phyloP scores from a whole-genome alignment of 768 basidiomycete species.

The Austroboletus eburneus region DNA sequence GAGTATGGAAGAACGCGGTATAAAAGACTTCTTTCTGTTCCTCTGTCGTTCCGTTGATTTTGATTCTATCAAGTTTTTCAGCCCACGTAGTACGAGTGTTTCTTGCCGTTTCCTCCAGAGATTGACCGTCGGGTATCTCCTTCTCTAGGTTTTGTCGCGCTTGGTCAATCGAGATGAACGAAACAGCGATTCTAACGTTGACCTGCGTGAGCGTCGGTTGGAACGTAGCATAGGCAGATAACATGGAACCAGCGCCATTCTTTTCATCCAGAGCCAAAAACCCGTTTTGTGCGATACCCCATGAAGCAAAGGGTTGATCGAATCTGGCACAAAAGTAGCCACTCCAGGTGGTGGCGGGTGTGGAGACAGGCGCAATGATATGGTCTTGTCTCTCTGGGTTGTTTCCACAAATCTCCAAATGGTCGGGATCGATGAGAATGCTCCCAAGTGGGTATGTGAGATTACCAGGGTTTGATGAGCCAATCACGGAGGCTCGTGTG shows the following conservation, averaged over 20 bases:
- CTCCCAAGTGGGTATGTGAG: constrained; percentile 52
- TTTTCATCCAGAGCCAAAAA: constrained; percentile 29
- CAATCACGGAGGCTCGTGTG: constrained; percentile 57
- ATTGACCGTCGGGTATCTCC: constrained; percentile 43
- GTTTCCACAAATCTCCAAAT: constrained; percentile 54
- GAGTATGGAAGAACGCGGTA: constrained; percentile 59
- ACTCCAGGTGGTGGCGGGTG: constrained; percentile 34
- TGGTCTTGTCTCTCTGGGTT: constrained; percentile 69
- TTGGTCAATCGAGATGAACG: constrained; percentile 70
- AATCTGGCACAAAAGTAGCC: constrained; percentile 59
- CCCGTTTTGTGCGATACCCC: constrained; percentile 49
- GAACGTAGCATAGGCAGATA: constrained; percentile 53
- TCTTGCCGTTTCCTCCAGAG: constrained; percentile 50
- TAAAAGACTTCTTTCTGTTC: constrained; percentile 50
- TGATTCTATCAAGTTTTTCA: constrained; percentile 51
- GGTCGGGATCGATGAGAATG: constrained; percentile 40
- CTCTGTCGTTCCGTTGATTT: constrained; percentile 45
- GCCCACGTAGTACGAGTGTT: constrained; percentile 50
- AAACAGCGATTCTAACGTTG: constrained; percentile 62
- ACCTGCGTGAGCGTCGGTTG: constrained; percentile 31
- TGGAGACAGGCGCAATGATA: constrained; percentile 58
- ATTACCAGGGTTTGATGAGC: constrained; percentile 44
- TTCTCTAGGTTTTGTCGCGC: constrained; percentile 49
- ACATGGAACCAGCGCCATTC: constrained; percentile 38
- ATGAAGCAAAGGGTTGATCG: constrained; percentile 39